A percentile compares a stretch with the other conserved stretches of the same genome.
Conservation (phyloP, 495 filamentous ascomycete genomes). For the Penicillium atrosanguineum region DNA sequence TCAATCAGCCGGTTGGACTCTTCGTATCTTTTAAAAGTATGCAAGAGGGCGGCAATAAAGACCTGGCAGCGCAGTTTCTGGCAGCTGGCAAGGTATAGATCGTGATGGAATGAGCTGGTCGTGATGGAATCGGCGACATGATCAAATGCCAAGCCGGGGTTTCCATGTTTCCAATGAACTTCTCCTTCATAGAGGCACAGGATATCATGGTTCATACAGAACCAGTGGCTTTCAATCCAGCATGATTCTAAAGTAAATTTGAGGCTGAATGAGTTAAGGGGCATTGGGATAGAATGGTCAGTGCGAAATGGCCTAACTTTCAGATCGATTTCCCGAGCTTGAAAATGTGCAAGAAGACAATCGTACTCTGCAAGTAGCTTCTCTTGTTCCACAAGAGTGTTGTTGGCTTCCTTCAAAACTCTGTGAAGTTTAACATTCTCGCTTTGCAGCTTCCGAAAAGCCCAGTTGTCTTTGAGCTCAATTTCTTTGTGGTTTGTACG, state of each 20-base stretch:
- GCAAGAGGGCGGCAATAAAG: conserved; percentile 14
- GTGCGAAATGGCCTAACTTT: background rate
- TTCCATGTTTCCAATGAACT: conserved; percentile 12
- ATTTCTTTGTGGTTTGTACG: too few relatives aligned
- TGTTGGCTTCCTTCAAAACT: conserved; percentile 6
- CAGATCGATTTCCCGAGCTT: background rate
- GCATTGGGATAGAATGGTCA: background rate
- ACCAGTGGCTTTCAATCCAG: conserved; percentile 22
- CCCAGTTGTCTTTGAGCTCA: too few relatives aligned
- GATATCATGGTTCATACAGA: conserved; percentile 5
- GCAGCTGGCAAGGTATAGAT: background rate
- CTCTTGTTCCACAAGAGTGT: conserved; percentile 4
- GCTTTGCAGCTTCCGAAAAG: background rate
- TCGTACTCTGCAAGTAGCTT: conserved; percentile 18
- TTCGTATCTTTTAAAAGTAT: conserved; percentile 6
- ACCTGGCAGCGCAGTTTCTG: conserved; percentile 14
- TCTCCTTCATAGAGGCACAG: conserved; percentile 11
- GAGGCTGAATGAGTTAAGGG: background rate
- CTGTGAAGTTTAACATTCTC: conserved; percentile 7
- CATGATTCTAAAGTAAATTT: background rate
- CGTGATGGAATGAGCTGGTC: conserved; percentile 1
- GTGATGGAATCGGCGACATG: conserved; percentile 2
- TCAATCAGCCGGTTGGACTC: conserved; percentile 10
- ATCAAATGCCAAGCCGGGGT: conserved; percentile 9
- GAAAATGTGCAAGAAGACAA: conserved; percentile 16